These are phyloP conservation scores for Kurtzmaniella cleridarum DNA, from an alignment of 805 yeast species.

Conservation along the genomic window DNA sequence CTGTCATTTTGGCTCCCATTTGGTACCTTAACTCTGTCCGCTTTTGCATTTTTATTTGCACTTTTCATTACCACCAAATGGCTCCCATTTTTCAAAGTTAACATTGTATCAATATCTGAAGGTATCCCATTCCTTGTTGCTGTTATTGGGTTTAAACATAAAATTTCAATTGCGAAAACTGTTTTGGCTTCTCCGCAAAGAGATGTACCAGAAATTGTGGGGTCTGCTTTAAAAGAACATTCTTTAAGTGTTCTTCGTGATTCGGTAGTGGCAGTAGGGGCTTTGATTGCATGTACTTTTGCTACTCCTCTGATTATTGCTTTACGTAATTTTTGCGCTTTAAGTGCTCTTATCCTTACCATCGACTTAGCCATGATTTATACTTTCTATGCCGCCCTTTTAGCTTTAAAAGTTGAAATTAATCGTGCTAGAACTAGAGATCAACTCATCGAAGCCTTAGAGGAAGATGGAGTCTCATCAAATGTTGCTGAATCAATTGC, in stretches of 20 bases:
- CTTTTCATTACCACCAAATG: constrained; percentile 51
- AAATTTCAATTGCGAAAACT: constrained; percentile 62
- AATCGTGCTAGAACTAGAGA: constrained; percentile 78
- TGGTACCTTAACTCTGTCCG: constrained; percentile 71
- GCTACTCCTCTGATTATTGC: constrained; percentile 67
- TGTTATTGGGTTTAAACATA: constrained; percentile 86
- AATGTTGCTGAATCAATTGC: constrained; percentile 66
- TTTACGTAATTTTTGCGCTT: constrained; percentile 71
- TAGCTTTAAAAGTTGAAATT: constrained; percentile 85
- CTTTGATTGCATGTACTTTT: constrained; percentile 61
- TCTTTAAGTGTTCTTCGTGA: constrained; percentile 63
- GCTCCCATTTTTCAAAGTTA: constrained; percentile 50
- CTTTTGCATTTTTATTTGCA: constrained; percentile 80
- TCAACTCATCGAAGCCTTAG: constrained; percentile 69
- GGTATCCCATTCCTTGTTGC: constrained; percentile 93
- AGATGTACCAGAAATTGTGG: constrained; percentile 40
- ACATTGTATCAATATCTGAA: constrained; percentile 73
- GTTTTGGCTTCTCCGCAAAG: constrained; percentile 40
- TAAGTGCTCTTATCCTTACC: constrained; percentile 63
- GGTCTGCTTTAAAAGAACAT: constrained; percentile 35
- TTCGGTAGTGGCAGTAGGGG: constrained; percentile 64
- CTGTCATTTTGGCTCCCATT: constrained; percentile 85
- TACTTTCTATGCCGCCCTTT: constrained; percentile 78
- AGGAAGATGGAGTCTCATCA: constrained; percentile 86
- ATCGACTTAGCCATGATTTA: constrained; percentile 69